Percentiles rank a stretch among this genome's conserved stretches.
These are phyloP conservation scores for Neurospora sp. DNA, from an alignment of 495 filamentous ascomycete genomes.

Conservation along the genomic window DNA sequence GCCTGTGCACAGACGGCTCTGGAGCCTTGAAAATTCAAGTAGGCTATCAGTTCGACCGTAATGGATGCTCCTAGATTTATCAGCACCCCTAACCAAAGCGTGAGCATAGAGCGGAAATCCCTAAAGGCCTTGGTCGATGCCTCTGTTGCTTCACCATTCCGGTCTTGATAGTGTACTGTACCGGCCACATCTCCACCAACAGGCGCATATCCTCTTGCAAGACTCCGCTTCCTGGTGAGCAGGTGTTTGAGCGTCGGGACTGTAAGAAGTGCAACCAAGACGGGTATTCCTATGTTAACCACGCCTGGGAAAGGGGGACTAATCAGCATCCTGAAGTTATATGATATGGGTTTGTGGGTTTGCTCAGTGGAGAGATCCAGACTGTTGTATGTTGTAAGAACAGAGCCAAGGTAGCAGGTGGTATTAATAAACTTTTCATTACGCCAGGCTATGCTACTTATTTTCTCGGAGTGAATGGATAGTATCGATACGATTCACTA, in stretches of 20 bases:
- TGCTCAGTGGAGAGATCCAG: background rate
- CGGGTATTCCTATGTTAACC: background rate
- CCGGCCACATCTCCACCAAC: background rate
- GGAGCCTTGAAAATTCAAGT: background rate
- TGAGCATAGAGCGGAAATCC: slow-evolving; percentile 25
- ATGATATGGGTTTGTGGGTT: background rate
- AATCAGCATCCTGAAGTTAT: slow-evolving; percentile 1
- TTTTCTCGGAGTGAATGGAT: background rate
- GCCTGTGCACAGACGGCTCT: background rate
- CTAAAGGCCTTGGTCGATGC: slow-evolving; percentile 35
- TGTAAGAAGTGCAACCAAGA: slow-evolving; percentile 6
- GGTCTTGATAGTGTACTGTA: slow-evolving; percentile 35
- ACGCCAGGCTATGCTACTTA: background rate
- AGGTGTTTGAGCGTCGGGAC: slow-evolving; percentile 1
- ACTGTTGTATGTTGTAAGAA: background rate
- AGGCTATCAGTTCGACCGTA: slow-evolving; percentile 7
- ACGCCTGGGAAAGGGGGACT: slow-evolving; percentile 3
- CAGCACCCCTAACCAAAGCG: slow-evolving; percentile 21
- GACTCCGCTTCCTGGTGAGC: background rate
- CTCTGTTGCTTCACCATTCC: slow-evolving; percentile 43
- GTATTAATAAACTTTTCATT: background rate
- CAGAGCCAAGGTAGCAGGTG: background rate
- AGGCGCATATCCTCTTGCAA: background rate
- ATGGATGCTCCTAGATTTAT: slow-evolving; percentile 28
- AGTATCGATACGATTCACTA: background rate